Conservation (phyloP, 805 yeast species). For the Myxozyma neglecta region DNA sequence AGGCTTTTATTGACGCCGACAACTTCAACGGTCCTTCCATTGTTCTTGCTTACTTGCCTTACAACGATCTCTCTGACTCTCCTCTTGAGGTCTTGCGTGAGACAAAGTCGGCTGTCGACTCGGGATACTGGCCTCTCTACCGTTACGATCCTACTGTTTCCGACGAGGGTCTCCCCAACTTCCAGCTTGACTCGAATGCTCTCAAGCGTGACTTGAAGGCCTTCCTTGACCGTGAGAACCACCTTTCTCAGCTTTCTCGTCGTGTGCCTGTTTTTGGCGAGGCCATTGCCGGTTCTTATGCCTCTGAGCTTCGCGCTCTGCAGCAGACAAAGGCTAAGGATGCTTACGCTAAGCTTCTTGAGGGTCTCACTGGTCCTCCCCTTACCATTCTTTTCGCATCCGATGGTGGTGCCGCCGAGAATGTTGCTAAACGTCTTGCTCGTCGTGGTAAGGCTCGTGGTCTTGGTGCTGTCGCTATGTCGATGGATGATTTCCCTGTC, state of each 20-base stretch:
- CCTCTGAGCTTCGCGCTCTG: conserved; percentile 57
- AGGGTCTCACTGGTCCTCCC: conserved; percentile 91
- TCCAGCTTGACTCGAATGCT: conserved; percentile 81
- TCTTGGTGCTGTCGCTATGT: conserved; percentile 60
- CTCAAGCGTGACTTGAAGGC: conserved; percentile 72
- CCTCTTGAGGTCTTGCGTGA: conserved; percentile 77
- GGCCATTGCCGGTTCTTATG: conserved; percentile 62
- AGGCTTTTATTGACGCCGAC: conserved; percentile 88
- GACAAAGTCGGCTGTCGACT: conserved; percentile 84
- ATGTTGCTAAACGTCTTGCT: conserved; percentile 73
- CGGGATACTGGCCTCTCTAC: conserved; percentile 96
- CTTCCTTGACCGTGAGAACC: conserved; percentile 88
- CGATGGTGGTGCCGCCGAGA: conserved; percentile 87
- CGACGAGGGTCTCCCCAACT: conserved; percentile 51
- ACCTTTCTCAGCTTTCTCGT: conserved; percentile 69
- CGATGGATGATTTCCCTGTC: conserved; percentile 69
- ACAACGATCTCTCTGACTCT: conserved; percentile 54
- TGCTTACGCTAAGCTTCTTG: conserved; percentile 74
- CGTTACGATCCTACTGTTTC: conserved; percentile 69
- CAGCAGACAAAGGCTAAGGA: conserved; percentile 70
- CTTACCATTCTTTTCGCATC: conserved; percentile 82
- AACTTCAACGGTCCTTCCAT: conserved; percentile 86
- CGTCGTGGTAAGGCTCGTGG: conserved; percentile 81
- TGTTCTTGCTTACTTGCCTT: conserved; percentile 86
- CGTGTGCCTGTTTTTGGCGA: conserved; percentile 75